Evolutionary conservation across 2,329 filamentous ascomycete species (phyloP).

Genomic region (Penicillium concentricum): DNA sequence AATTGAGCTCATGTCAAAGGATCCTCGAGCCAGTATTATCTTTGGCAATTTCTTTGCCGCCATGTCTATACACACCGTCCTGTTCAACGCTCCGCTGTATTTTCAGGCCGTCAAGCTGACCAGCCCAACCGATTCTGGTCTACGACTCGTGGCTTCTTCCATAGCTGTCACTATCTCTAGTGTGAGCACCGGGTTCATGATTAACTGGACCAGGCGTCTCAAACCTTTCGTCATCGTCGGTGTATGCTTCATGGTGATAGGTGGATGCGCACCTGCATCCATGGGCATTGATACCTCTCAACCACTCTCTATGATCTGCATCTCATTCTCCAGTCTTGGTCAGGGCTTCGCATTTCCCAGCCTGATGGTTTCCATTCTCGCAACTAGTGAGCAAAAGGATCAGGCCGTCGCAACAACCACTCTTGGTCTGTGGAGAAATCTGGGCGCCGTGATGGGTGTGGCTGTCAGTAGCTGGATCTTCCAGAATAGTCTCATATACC

Average conservation of each 20-base stretch:
- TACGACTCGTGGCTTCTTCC: slow-evolving; percentile 66
- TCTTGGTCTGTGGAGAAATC: slow-evolving; percentile 67
- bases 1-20: slow-evolving; percentile 46
- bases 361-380: slow-evolving; percentile 63
- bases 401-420: slow-evolving; percentile 70
- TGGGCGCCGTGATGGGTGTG: slow-evolving; percentile 73
- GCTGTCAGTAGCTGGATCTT: slow-evolving; percentile 69
- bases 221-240: slow-evolving; percentile 61
- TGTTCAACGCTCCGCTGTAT: slow-evolving; percentile 72
- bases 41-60: slow-evolving; percentile 54
- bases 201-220: slow-evolving; percentile 59
- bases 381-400: slow-evolving; percentile 58
- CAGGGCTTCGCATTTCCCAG: slow-evolving; percentile 65
- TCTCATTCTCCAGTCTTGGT: slow-evolving; percentile 58
- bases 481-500: slow-evolving; percentile 66
- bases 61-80: slow-evolving; percentile 54
- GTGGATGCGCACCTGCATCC: slow-evolving; percentile 50
- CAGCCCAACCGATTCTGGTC: slow-evolving; percentile 68
- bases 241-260: slow-evolving; percentile 49
- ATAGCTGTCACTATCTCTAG: slow-evolving; percentile 56
- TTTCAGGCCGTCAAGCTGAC: slow-evolving; percentile 73
- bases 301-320: slow-evolving; percentile 55
- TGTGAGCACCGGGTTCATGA: slow-evolving; percentile 60
- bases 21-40: slow-evolving; percentile 50
- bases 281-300: slow-evolving; percentile 55